Percentiles rank a stretch among this genome's conserved stretches.
Evolutionary conservation across 106 monocot genomes (phyloP).

Genomic region (Dendrobium chrysotoxum): DNA sequence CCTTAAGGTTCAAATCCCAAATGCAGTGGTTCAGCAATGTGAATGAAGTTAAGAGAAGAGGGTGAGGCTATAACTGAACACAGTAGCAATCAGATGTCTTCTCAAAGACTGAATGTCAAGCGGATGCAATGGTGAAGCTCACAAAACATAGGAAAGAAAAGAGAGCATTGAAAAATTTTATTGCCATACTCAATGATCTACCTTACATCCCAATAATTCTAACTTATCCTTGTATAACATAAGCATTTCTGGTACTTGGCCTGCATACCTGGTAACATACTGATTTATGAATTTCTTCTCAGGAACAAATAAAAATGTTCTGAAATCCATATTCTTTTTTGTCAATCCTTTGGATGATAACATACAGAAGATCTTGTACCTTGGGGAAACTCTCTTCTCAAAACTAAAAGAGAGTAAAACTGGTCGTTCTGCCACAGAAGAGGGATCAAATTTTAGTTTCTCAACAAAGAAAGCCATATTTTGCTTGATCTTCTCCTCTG

Average conservation of each 20-base stretch:
- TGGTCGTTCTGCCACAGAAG: constrained; percentile 12
- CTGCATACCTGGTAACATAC: constrained; percentile 23
- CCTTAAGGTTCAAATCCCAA: too few species aligned
- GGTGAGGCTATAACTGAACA: too few species aligned
- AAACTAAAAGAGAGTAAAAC: constrained; percentile 21
- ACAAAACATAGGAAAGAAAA: too few species aligned
- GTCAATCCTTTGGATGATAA: constrained; percentile 14
- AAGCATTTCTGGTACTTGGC: constrained; percentile 11
- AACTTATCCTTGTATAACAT: neutral
- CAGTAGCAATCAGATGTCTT: too few species aligned
- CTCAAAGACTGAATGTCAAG: too few species aligned
- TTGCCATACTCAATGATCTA: neutral
- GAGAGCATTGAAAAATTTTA: neutral
- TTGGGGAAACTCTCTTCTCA: constrained; percentile 46
- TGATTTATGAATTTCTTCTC: constrained; percentile 15
- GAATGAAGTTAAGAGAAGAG: too few species aligned
- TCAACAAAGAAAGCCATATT: constrained; percentile 22
- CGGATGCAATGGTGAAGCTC: too few species aligned
- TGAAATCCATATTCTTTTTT: constrained; percentile 1
- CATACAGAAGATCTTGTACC: constrained; percentile 26
- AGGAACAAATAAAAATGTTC: neutral
- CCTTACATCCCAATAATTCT: neutral
- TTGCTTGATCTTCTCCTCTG: constrained; percentile 17
- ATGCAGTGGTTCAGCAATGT: too few species aligned
- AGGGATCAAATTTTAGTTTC: constrained; percentile 14